Evolutionary conservation across 1,139 yeast genomes (phyloP).

Genomic region (Meyerozyma guilliermondii): DNA sequence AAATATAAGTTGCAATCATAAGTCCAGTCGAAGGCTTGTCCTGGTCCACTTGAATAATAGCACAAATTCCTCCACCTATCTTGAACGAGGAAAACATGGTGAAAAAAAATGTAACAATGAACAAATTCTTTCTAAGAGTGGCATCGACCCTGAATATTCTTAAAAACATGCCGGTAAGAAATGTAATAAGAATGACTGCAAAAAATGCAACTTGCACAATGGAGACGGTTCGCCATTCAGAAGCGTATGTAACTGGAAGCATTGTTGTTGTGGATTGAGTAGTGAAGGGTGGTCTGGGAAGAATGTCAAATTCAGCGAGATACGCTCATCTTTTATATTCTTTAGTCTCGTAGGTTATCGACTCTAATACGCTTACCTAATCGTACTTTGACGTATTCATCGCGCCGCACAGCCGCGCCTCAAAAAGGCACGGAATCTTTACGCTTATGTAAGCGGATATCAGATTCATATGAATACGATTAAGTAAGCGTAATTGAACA

Average conservation of each 20-base stretch:
- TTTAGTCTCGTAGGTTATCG: neutral
- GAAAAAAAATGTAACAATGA: conserved; percentile 8
- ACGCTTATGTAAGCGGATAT: neutral
- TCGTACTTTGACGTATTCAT: neutral
- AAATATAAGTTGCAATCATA: conserved; percentile 15
- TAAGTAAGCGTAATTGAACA: neutral
- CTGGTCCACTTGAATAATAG: conserved; percentile 9
- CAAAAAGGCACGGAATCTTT: neutral
- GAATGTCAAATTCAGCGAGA: neutral
- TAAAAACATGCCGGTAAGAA: neutral
- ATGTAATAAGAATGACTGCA: conserved; percentile 6
- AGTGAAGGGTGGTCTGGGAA: neutral
- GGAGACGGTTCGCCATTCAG: conserved; percentile 14
- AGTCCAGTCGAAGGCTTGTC: conserved; percentile 6
- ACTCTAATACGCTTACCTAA: neutral
- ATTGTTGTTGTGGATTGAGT: neutral
- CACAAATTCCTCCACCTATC: conserved; percentile 15
- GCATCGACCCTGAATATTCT: neutral
- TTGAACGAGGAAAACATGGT: conserved; percentile 11
- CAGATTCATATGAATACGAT: neutral
- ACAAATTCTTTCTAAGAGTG: conserved; percentile 3
- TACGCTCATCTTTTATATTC: neutral
- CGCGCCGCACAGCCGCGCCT: neutral
- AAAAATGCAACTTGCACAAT: conserved; percentile 15
- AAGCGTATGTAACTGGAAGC: conserved; percentile 1